Evolutionary conservation across 2,329 filamentous ascomycete species (phyloP).

Genomic region (Cephalotrichum gorgonifer): DNA sequence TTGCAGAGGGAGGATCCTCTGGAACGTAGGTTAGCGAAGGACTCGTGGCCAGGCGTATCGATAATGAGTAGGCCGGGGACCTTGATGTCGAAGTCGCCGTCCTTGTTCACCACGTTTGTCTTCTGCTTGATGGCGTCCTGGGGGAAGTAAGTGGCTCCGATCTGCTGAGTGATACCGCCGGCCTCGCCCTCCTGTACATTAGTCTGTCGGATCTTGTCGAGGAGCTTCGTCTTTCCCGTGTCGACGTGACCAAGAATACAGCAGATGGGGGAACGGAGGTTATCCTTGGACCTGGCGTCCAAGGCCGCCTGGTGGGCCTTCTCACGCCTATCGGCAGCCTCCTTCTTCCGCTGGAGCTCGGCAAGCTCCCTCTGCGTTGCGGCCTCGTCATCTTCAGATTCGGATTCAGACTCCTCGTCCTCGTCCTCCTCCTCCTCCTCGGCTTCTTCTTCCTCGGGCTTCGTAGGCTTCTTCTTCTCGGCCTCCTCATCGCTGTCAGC

Average conservation of each 20-base stretch:
- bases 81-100: constrained; percentile 89
- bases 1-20: constrained; percentile 97
- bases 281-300: constrained; percentile 83
- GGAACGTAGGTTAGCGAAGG: constrained; percentile 95
- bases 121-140: constrained; percentile 87
- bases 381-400: constrained; percentile 62
- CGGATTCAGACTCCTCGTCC: constrained; percentile 29
- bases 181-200: constrained; percentile 99
- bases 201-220: constrained; percentile 97
- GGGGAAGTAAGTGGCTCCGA: constrained; percentile 98
- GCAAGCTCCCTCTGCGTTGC: constrained; percentile 62
- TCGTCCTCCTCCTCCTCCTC: constrained; percentile 17
- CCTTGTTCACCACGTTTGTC: constrained; percentile 84
- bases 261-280: constrained; percentile 95
- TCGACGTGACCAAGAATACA: constrained; percentile 99
- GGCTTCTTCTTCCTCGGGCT: constrained; percentile 25
- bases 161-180: constrained; percentile 98
- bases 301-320: constrained; percentile 86
- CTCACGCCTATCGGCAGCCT: constrained; percentile 79
- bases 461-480: constrained; percentile 24
- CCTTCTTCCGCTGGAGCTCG: constrained; percentile 70
- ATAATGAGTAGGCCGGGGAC: constrained; percentile 94
- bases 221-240: constrained; percentile 98
- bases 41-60: constrained; percentile 99
- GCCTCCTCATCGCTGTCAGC: constrained; percentile 67